These are phyloP conservation scores for Suillus decipiens DNA, from an alignment of 768 basidiomycete species.

Conservation along the genomic window DNA sequence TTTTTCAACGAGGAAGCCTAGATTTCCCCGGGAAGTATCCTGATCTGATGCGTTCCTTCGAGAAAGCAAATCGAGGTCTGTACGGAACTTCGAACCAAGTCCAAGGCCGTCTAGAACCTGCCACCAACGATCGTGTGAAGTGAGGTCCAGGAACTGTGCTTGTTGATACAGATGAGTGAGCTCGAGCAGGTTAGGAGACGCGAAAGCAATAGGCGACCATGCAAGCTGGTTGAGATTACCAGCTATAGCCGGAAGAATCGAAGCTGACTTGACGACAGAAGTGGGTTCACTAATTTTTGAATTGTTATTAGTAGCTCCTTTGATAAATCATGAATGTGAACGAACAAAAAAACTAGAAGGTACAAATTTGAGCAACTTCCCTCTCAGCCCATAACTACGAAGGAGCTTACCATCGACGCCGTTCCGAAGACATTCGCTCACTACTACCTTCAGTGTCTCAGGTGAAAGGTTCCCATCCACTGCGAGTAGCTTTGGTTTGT, in stretches of 20 bases:
- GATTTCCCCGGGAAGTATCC: slow-evolving; percentile 41
- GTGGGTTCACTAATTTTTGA: slow-evolving; percentile 79
- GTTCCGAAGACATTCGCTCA: slow-evolving; percentile 49
- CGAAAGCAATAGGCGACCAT: slow-evolving; percentile 60
- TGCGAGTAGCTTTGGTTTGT: slow-evolving; percentile 60
- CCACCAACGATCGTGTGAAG: slow-evolving; percentile 66
- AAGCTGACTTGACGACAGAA: slow-evolving; percentile 76
- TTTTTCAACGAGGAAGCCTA: slow-evolving; percentile 64
- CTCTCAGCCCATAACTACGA: not conserved
- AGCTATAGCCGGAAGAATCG: slow-evolving; percentile 65
- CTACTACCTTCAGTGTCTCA: slow-evolving; percentile 49
- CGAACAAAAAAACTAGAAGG: slow-evolving; percentile 74
- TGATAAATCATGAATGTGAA: slow-evolving; percentile 8
- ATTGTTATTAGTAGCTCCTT: not conserved
- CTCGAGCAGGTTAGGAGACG: slow-evolving; percentile 87
- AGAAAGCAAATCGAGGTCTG: slow-evolving; percentile 63
- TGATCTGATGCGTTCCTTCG: slow-evolving; percentile 44
- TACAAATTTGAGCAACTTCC: slow-evolving; percentile 6
- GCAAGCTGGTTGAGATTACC: slow-evolving; percentile 35
- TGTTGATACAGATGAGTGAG: slow-evolving; percentile 59
- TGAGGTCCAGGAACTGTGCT: slow-evolving; percentile 50
- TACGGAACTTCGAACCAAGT: slow-evolving; percentile 67
- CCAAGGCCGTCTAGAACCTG: slow-evolving; percentile 58
- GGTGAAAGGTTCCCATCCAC: slow-evolving; percentile 77
- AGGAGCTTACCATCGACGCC: slow-evolving; percentile 54